Conservation (phyloP, 148 eudicot species). For the Persicaria tinctoria region DNA sequence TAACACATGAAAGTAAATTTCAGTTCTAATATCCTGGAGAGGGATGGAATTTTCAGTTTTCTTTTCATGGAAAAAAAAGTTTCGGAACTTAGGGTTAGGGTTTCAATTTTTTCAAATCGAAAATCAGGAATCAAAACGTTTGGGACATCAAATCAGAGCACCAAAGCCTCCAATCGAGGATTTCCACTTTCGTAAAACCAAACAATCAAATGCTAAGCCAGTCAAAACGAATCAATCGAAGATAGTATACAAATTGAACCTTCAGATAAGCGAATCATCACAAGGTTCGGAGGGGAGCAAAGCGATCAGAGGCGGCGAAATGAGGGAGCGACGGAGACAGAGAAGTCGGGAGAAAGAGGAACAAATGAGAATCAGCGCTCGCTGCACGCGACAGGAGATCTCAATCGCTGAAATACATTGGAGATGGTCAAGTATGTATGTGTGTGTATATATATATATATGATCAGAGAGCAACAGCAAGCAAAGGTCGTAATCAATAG, state of each 20-base stretch:
- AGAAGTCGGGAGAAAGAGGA: background rate
- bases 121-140: too few species aligned
- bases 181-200: background rate
- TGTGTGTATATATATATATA: conserved; percentile 4
- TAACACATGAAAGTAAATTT: too few species aligned
- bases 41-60: too few species aligned
- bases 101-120: too few species aligned
- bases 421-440: background rate
- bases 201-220: background rate
- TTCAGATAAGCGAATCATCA: conserved; percentile 3
- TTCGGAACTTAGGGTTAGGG: too few species aligned
- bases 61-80: too few species aligned
- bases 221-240: background rate
- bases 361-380: background rate
- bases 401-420: background rate
- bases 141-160: too few species aligned
- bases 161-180: too few species aligned
- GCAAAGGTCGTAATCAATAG: background rate
- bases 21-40: too few species aligned
- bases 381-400: background rate
- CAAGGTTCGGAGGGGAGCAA: conserved; percentile 13
- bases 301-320: conserved; percentile 11
- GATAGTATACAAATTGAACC: background rate
- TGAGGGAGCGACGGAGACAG: background rate
- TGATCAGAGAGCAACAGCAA: background rate